Evolutionary conservation across 768 basidiomycete species (phyloP).

Genomic region (Leucocoprinus sp.): DNA sequence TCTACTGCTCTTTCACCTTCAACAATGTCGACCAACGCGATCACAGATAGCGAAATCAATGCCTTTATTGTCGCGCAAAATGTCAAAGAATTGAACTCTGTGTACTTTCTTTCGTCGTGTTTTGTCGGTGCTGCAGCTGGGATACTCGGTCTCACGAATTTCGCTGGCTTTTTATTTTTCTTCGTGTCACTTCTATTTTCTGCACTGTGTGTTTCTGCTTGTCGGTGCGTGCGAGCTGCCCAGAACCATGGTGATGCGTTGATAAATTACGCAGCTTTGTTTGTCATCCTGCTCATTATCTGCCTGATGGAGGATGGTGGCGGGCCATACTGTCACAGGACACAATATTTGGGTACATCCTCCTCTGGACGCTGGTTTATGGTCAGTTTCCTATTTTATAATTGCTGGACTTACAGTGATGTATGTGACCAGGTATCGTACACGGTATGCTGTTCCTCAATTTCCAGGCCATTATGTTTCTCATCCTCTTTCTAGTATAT

Average conservation of each 20-base stretch:
- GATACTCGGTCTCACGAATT: conserved; percentile 82
- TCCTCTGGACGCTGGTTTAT: conserved; percentile 92
- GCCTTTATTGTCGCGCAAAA: conserved; percentile 52
- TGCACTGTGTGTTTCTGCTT: conserved; percentile 49
- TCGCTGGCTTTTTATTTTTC: conserved; percentile 77
- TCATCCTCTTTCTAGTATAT: conserved; percentile 13
- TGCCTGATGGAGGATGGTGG: conserved; percentile 55
- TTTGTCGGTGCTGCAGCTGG: conserved; percentile 86
- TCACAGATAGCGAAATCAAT: conserved; percentile 36
- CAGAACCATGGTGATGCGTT: not conserved
- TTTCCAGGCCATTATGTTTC: too few relatives aligned
- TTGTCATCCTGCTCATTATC: conserved; percentile 52
- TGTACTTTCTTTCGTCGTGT: conserved; percentile 77
- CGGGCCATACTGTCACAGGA: conserved; percentile 83
- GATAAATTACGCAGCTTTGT: conserved; percentile 43
- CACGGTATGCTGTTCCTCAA: conserved; percentile 31
- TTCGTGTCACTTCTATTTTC: conserved; percentile 58
- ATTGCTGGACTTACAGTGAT: conserved; percentile 3
- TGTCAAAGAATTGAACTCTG: conserved; percentile 50
- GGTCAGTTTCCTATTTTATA: conserved; percentile 39
- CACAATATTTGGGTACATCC: conserved; percentile 82
- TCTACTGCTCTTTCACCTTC: not conserved
- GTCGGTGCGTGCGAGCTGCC: conserved; percentile 20
- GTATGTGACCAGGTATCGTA: conserved; percentile 31
- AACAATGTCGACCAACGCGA: conserved; percentile 9